Evolutionary conservation across 169 alveolate species (phyloP).

Genomic region (Plasmodium gallinaceum): DNA sequence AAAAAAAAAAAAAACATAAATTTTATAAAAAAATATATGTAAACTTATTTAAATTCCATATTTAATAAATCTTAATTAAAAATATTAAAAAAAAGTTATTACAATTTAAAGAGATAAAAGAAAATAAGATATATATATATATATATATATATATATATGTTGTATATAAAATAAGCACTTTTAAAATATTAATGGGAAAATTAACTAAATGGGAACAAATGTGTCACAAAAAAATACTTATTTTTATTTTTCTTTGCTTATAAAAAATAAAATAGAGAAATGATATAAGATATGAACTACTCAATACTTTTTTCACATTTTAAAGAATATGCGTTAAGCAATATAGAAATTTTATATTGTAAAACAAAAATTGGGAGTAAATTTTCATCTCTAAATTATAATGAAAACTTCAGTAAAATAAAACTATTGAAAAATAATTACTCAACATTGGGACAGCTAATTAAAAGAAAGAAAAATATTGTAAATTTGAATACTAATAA

Average conservation of each 20-base stretch:
- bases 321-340: slow-evolving; percentile 26
- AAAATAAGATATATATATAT: too few species aligned
- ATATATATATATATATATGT: too few species aligned
- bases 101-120: too few species aligned
- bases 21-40: too few species aligned
- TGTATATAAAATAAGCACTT: too few species aligned
- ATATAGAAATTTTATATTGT: background rate
- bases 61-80: too few species aligned
- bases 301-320: background rate
- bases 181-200: too few species aligned
- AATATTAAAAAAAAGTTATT: too few species aligned
- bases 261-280: background rate
- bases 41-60: too few species aligned
- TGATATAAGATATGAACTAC: slow-evolving; percentile 47
- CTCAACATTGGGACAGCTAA: slow-evolving; percentile 25
- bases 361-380: background rate
- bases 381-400: background rate
- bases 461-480: slow-evolving; percentile 33
- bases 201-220: too few species aligned
- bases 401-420: background rate
- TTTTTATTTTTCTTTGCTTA: background rate
- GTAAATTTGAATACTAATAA: slow-evolving; percentile 14
- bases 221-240: too few species aligned
- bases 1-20: too few species aligned
- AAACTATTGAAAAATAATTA: slow-evolving; percentile 2